phyloP scores from a whole-genome alignment of 192 early-diverging fungal genomes.

The Mortierella hygrophila region DNA sequence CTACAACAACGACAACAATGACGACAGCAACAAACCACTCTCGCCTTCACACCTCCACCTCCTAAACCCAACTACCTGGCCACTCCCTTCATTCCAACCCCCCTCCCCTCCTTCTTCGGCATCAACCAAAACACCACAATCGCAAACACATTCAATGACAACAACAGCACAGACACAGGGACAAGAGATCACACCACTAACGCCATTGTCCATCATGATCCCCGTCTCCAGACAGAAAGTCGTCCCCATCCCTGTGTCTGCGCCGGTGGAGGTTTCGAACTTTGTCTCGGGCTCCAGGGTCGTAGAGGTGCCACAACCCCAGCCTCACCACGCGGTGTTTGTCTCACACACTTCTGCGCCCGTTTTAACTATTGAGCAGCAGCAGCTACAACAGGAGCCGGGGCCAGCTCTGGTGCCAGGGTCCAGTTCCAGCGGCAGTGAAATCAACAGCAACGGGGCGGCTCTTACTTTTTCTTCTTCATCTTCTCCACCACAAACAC shows the following conservation, averaged over 20 bases:
- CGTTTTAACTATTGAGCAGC: too few species aligned
- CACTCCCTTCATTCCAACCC: neutral
- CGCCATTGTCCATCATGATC: constrained; percentile 7
- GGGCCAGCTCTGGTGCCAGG: neutral
- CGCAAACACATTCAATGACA: neutral
- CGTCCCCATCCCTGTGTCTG: neutral
- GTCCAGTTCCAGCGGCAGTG: neutral
- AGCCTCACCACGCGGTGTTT: neutral
- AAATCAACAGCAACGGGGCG: neutral
- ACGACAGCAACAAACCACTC: neutral
- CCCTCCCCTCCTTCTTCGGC: neutral
- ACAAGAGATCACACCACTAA: neutral
- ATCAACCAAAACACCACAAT: neutral
- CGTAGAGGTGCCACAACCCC: neutral
- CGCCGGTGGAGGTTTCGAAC: neutral
- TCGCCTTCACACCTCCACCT: neutral
- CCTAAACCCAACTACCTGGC: neutral
- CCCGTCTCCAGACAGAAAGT: neutral
- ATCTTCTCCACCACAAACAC: too few species aligned
- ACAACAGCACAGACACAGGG: neutral
- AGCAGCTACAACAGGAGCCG: too few species aligned
- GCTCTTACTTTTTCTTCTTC: too few species aligned
- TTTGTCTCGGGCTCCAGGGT: neutral
- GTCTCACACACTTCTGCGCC: constrained; percentile 1
- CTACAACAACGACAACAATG: too few species aligned